Percentiles rank a stretch among this genome's conserved stretches.
These are phyloP conservation scores for Umbelopsis isabellina DNA, from an alignment of 192 early-diverging fungal species.

Conservation along the genomic window DNA sequence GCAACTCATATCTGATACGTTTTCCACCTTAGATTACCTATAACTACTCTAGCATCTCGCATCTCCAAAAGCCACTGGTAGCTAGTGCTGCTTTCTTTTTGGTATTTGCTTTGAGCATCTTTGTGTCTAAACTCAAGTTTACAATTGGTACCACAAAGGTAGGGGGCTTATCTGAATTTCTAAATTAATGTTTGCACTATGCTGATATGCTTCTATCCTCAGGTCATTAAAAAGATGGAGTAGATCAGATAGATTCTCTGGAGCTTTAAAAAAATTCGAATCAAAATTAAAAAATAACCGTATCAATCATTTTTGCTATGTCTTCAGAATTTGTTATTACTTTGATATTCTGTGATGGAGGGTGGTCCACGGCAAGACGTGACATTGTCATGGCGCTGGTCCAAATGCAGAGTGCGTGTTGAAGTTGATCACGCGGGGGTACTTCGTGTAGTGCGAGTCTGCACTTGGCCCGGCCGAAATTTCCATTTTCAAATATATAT, in stretches of 20 bases:
- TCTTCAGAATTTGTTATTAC: background rate
- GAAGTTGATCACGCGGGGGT: no score
- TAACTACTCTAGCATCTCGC: constrained; percentile 40
- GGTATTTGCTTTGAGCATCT: constrained; percentile 60
- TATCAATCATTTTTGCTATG: no score
- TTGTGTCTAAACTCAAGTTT: constrained; percentile 58
- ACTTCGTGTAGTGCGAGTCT: no score
- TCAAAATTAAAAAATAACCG: background rate
- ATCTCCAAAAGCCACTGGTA: constrained; percentile 68
- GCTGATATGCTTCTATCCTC: background rate
- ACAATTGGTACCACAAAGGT: constrained; percentile 49
- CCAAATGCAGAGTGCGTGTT: no score
- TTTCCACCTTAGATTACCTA: constrained; percentile 53
- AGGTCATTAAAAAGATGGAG: constrained; percentile 4
- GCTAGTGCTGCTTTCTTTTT: constrained; percentile 52
- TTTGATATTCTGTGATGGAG: background rate
- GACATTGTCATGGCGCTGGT: no score
- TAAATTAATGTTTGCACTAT: background rate
- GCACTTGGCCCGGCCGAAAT: no score
- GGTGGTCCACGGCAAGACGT: no score
- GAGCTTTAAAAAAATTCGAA: background rate
- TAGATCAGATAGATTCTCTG: constrained; percentile 3
- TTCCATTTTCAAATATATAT: no score
- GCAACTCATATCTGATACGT: background rate
- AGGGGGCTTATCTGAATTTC: background rate